phyloP scores from a whole-genome alignment of 2,329 filamentous ascomycete species.

The Arthrobotrys sinensis region DNA sequence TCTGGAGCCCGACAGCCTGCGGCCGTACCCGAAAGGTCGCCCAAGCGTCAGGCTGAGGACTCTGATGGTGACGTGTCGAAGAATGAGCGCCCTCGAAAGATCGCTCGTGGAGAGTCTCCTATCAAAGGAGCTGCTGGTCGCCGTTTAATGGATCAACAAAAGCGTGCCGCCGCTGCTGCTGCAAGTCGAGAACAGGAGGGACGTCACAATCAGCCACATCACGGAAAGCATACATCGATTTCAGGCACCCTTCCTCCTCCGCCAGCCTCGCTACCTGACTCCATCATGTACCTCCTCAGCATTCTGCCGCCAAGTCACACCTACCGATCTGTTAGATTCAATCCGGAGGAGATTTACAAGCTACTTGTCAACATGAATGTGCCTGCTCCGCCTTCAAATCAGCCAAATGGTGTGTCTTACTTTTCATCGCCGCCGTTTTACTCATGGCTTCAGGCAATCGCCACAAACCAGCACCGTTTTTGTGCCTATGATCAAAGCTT shows the following conservation, averaged over 20 bases:
- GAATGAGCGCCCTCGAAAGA: slow-evolving; percentile 82
- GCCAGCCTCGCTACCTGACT: slow-evolving; percentile 80
- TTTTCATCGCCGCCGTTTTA: slow-evolving; percentile 56
- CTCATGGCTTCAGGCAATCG: slow-evolving; percentile 42
- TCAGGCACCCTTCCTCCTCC: slow-evolving; percentile 64
- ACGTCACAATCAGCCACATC: slow-evolving; percentile 29
- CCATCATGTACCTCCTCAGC: slow-evolving; percentile 76
- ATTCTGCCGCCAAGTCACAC: slow-evolving; percentile 81
- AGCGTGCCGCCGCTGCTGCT: slow-evolving; percentile 73
- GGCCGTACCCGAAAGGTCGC: slow-evolving; percentile 70
- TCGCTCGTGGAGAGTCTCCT: slow-evolving; percentile 90
- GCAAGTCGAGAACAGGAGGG: slow-evolving; percentile 60
- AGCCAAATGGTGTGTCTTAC: slow-evolving; percentile 59
- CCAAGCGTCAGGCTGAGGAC: slow-evolving; percentile 68
- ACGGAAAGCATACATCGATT: slow-evolving; percentile 52
- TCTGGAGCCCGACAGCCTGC: slow-evolving; percentile 66
- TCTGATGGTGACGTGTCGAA: slow-evolving; percentile 75
- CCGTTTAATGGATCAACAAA: slow-evolving; percentile 82
- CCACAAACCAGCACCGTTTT: slow-evolving; percentile 42
- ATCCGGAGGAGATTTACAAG: slow-evolving; percentile 78
- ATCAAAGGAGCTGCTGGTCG: slow-evolving; percentile 91
- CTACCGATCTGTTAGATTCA: slow-evolving; percentile 81
- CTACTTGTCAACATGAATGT: slow-evolving; percentile 79
- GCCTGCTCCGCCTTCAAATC: slow-evolving; percentile 67
- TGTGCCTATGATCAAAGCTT: background rate